Evolutionary conservation across 148 eudicot species (phyloP), one percentile per base, ranked within the genome.

Genomic region (Linanthus parryae): DNA sequence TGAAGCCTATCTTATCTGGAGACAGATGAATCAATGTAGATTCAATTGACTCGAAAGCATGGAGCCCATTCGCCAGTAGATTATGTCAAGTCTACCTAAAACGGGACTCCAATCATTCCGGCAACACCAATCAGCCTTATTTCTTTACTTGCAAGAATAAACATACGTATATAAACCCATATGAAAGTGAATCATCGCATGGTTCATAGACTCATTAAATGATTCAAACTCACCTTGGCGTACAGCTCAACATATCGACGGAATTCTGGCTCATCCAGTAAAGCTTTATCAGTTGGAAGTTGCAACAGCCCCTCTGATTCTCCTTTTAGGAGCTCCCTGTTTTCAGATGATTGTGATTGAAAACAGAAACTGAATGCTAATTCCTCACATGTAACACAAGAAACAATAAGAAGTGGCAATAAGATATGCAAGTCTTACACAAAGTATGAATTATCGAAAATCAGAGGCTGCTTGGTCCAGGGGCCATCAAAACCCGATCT

Each of bases 401-500:
- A 20, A 28, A 29, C 4, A 31, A 30, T 29, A 49, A 17, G 31
- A 39, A 28, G 13, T 36, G 43, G 21, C 20, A 44, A 17, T 11
- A 23, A 37, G 18, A 37, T 35, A 24, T 7, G 4, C 3, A 27
- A 37, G 46, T 39, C 90, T 82, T 80, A 94, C 99, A 77, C 74
- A 43, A 88, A 92, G 68, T 88, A 94, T 23, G 88, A 82, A 64
- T 88, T 88, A 45, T 88, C 99, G 59, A 94, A 88, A 71, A 80
- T 88, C 58, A 94, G 67, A 27, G 96, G 99, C 68, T 94, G 96
- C 60, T 69, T 63, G 7, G 99, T 94, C 99, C 99, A 94, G 27
- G 99, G 77, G 16, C 99, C 99, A 51, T 84, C 96, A 66, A 94
- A 94, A 45, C 97, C 97, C 51, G 97, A 88, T 57, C 94, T 88